Evolutionary conservation across 2,329 filamentous ascomycete species (phyloP), one percentile per base, ranked within the genome.

Genomic region (Fusarium phyllophilum): DNA sequence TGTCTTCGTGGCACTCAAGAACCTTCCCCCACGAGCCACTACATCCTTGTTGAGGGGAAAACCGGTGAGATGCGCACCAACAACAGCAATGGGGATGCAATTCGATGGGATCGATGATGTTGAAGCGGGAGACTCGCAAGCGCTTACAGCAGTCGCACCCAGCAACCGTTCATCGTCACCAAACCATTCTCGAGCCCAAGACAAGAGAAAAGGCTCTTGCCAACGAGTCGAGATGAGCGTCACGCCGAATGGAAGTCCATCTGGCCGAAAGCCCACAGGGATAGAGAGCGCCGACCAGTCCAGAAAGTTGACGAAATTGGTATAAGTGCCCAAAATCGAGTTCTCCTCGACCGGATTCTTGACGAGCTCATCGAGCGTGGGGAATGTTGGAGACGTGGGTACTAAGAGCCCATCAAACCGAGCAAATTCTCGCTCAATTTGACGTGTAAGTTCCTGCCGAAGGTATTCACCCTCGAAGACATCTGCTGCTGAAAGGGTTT

Each of bases 261-360:
- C 81, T 0, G 72, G 41, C 2, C 82, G 68, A 41, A 82, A 83
- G 4, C 85, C 85, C 2, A 88, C 88, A 4, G 88, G 87, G n/a
- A 90, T 82, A 3, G 86, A 84, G 15, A 89, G 74, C 6, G 86
- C 88, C 44, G 85, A 86, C 74, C 90, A 83, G 78, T 91, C 89
- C 24, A 91, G 78, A 34, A 91, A 87, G 73, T 91, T 91, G 22
- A 86, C 89, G 75, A 88, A 90, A 75, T 90, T 89, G 0, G 89
- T 90, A 64, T 90, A 91, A 6, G 84, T 86, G 11, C 88, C 88
- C 11, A 90, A 77, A 8, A 83, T 79, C 8, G 86, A 86, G 73
- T 91, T 91, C 75, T 87, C 84, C 22, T 78, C 79, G 29, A 91
- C 83, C 0, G 89, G 89, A 46, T 89, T 86, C 6, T 79, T 79